Evolutionary conservation across 768 basidiomycete species (phyloP).

Genomic region (Mrakia blollopis): DNA sequence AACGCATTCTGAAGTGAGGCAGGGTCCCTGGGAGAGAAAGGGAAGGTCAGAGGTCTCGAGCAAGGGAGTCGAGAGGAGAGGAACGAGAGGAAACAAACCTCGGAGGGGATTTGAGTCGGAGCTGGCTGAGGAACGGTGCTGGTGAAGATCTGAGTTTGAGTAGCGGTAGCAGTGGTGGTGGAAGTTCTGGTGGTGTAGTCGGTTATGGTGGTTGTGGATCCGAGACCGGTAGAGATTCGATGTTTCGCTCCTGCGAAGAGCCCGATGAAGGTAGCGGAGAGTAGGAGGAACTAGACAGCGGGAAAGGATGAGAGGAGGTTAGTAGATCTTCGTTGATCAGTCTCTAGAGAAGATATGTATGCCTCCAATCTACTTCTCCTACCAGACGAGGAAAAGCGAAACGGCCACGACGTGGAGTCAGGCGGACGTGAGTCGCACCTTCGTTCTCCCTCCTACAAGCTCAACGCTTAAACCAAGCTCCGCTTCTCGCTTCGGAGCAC

Average conservation of each 20-base stretch:
- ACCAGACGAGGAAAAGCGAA: no score
- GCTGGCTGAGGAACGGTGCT: slow-evolving; percentile 14
- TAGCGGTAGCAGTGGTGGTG: not conserved
- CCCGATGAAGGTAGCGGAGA: slow-evolving; percentile 83
- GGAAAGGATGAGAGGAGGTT: not conserved
- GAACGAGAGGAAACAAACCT: no score
- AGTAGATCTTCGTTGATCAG: no score
- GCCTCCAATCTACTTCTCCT: no score
- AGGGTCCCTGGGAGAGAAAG: slow-evolving; percentile 52
- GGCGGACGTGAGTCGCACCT: no score
- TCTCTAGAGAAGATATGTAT: no score
- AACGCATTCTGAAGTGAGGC: slow-evolving; percentile 74
- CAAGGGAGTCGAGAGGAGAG: no score
- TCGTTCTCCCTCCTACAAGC: not conserved
- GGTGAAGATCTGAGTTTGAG: slow-evolving; percentile 7
- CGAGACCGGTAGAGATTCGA: slow-evolving; percentile 53
- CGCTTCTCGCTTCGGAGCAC: no score
- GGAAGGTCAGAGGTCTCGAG: no score
- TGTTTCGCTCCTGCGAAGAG: slow-evolving; percentile 86
- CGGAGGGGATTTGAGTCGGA: not conserved
- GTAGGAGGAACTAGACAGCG: slow-evolving; percentile 55
- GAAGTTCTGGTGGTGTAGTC: not conserved
- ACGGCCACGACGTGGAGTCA: no score
- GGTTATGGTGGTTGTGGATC: slow-evolving; percentile 26
- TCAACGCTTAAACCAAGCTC: not conserved